Evolutionary conservation across 148 eudicot genomes (phyloP), one percentile per base, ranked within the genome.

Genomic region (Talinum fruticosum): DNA sequence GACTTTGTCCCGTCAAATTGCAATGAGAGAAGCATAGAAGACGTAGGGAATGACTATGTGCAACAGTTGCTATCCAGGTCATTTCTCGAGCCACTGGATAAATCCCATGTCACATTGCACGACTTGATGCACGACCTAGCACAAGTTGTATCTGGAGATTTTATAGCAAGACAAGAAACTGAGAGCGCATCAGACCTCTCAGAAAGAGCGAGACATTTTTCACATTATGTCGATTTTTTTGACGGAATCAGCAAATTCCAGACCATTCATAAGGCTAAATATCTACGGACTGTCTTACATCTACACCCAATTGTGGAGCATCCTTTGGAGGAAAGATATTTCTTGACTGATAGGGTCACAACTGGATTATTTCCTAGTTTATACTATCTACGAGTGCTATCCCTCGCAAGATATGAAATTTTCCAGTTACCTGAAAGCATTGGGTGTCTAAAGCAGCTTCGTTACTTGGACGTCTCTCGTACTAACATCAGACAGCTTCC

Each of bases 61-160:
- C 14, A 16, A 10, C 57, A 75, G 18, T 64, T 75, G 38, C 3
- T 75, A 21, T 38, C 57, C 0, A 8, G 44, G 29, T 76, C 78
- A 8, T 44, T 76, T 28, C 47, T 73, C 4, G 64, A 73, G 1
- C 16, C 14, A 16, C 7, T 8, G 38, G 38, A 37, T 12, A 32
- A 30, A 18, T 1, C 8, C 51, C 7, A 45, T 49, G 24, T 53
- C n/a, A 41, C 45, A 5, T 47, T 73, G 75, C 75, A 73, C 29
- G 75, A 73, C 41, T 23, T 73, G 19, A 73, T 51, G 26, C 75
- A 73, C 47, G 64, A 73, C 34, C 41, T 73, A 49, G 75, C 75
- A 14, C 3, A 19, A 32, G 37, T 10, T 30, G 38, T 73, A 2
- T 49, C 75, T 10, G 75, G 64, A 21, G 62, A 51, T 1, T 51